Conservation (phyloP, 164 flowering plant genomes). For the Saururus chinensis region DNA sequence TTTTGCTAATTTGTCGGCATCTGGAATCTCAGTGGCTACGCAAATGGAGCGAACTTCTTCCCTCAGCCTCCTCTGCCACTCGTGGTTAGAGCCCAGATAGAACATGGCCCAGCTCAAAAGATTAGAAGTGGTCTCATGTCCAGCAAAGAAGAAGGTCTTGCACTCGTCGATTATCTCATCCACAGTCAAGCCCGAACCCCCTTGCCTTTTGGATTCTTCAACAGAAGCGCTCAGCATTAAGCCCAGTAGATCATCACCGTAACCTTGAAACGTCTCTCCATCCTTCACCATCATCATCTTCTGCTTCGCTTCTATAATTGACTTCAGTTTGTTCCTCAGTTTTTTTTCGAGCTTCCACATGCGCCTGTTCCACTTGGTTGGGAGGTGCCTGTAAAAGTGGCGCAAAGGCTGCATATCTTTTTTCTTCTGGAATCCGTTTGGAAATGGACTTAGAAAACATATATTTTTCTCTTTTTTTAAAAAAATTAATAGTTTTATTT, state of each 20-base stretch:
- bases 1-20: conserved; percentile 18
- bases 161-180: conserved; percentile 30
- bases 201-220: conserved; percentile 2
- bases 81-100: conserved; percentile 20
- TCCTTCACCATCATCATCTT: not conserved
- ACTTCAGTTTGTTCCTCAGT: conserved; percentile 10
- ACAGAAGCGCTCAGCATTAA: conserved; percentile 11
- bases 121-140: conserved; percentile 31
- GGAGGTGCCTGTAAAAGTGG: conserved; percentile 15
- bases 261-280: not conserved
- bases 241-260: conserved; percentile 21
- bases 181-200: conserved; percentile 8
- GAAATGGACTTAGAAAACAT: no score
- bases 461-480: no score
- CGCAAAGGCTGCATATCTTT: not conserved
- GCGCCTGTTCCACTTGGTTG: conserved; percentile 14
- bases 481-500: no score
- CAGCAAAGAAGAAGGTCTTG: conserved; percentile 34
- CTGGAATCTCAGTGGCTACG: conserved; percentile 9
- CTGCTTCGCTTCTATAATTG: conserved; percentile 14
- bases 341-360: conserved; percentile 24
- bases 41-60: conserved; percentile 14
- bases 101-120: conserved; percentile 28
- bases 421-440: no score
- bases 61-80: conserved; percentile 30